Percentiles rank a stretch among this genome's conserved stretches.
phyloP scores from a whole-genome alignment of 192 early-diverging fungal genomes.

The Podila epigama region DNA sequence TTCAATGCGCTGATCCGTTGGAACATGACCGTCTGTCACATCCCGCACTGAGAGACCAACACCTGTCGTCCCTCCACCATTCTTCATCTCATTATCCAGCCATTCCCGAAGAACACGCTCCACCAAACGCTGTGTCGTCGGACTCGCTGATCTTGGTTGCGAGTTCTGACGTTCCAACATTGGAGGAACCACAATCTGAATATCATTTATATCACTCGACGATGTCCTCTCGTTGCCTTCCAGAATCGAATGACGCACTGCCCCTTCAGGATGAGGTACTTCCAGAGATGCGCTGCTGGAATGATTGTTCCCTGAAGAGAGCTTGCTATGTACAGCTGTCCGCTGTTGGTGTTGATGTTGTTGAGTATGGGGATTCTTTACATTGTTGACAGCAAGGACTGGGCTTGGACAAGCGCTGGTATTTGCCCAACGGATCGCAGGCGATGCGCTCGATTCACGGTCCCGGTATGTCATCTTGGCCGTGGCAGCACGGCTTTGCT shows the following conservation, averaged over 20 bases:
- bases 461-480: constrained; percentile 29
- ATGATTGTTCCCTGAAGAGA: too few species aligned
- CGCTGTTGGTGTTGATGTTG: not conserved
- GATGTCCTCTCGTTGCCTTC: not conserved
- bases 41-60: constrained; percentile 23
- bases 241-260: not conserved
- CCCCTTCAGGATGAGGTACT: not conserved
- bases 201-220: not conserved
- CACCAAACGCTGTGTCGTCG: constrained; percentile 55
- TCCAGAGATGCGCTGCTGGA: not conserved
- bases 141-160: constrained; percentile 39
- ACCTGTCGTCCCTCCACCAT: constrained; percentile 18
- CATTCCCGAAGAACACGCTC: constrained; percentile 55
- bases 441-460: constrained; percentile 17
- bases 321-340: not conserved
- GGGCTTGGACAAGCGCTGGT: constrained; percentile 10
- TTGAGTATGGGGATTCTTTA: not conserved
- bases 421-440: not conserved
- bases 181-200: not conserved
- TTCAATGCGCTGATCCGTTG: not conserved
- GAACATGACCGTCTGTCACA: constrained; percentile 11
- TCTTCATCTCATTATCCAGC: constrained; percentile 50
- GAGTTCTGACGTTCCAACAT: constrained; percentile 1
- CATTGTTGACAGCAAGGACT: not conserved
- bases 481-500: not conserved